These are phyloP conservation scores for Neckera pumila DNA, from an alignment of 225 moss, liverwort and hornwort species.

Conservation along the genomic window DNA sequence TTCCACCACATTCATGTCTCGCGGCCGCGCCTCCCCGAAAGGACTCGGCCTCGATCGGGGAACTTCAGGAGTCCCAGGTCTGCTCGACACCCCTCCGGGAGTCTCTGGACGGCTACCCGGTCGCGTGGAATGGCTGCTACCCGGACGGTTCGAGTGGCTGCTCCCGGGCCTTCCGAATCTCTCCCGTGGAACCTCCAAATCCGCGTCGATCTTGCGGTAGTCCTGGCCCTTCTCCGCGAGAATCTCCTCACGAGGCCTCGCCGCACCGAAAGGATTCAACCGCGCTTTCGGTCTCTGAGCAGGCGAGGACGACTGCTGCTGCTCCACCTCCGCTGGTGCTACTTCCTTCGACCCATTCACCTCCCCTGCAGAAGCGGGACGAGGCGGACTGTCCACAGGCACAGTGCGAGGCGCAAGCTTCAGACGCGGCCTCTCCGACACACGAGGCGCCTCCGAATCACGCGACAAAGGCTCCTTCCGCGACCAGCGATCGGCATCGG, in stretches of 20 bases:
- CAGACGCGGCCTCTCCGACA: constrained; percentile 59
- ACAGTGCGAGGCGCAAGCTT: constrained; percentile 62
- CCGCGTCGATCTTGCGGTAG: constrained; percentile 87
- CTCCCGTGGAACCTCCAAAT: constrained; percentile 58
- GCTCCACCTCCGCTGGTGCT: constrained; percentile 3
- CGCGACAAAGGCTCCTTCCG: constrained; percentile 38
- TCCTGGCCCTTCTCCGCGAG: constrained; percentile 97
- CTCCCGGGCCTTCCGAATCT: constrained; percentile 68
- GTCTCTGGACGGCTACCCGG: constrained; percentile 62
- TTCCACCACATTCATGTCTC: constrained; percentile 39
- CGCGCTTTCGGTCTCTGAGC: constrained; percentile 57
- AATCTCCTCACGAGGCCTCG: constrained; percentile 86
- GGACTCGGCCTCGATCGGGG: constrained; percentile 57
- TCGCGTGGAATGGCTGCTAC: constrained; percentile 71
- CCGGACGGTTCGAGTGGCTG: constrained; percentile 78
- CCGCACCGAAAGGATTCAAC: constrained; percentile 68
- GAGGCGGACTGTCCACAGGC: constrained; percentile 41
- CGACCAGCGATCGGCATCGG: constrained; percentile 75
- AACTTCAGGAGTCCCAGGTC: constrained; percentile 61
- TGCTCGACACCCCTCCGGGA: constrained; percentile 27
- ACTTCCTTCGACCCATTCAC: constrained; percentile 50
- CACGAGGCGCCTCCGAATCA: constrained; percentile 40
- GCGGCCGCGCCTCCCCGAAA: constrained; percentile 68
- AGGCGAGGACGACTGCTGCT: constrained; percentile 20
- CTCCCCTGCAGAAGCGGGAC: constrained; percentile 16